A percentile compares a stretch with the other conserved stretches of the same genome.
Evolutionary conservation across 345 rosid species (phyloP).

Genomic region (Euphorbia pulcherrima): DNA sequence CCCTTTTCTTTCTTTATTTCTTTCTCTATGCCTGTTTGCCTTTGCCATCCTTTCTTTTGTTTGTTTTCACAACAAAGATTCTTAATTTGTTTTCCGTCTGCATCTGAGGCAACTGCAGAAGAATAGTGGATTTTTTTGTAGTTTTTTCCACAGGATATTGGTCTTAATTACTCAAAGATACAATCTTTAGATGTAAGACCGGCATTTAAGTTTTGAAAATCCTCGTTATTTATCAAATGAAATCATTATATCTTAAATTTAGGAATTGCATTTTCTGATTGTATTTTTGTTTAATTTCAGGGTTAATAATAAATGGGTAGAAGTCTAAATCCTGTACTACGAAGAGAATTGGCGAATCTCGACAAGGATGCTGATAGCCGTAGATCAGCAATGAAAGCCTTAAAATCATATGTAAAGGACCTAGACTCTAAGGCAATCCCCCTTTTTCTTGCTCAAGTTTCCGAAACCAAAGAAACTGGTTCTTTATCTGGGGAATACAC

Average conservation of each 20-base stretch:
- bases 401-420: constrained; percentile 74
- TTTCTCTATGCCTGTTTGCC: background rate
- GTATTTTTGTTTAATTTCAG: constrained; percentile 26
- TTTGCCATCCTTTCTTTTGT: background rate
- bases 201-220: background rate
- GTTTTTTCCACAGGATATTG: background rate
- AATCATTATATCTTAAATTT: background rate
- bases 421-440: constrained; percentile 84
- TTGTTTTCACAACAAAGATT: background rate
- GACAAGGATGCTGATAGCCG: constrained; percentile 75
- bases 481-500: constrained; percentile 77
- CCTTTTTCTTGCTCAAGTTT: constrained; percentile 75
- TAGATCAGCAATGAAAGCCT: constrained; percentile 75
- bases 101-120: background rate
- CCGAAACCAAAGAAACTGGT: constrained; percentile 85
- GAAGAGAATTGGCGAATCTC: constrained; percentile 70
- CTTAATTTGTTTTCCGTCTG: background rate
- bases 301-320: constrained; percentile 46
- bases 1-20: background rate
- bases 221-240: background rate
- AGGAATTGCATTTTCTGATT: background rate
- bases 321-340: constrained; percentile 65
- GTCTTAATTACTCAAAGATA: background rate
- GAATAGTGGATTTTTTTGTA: background rate
- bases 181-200: background rate